Percentiles rank a stretch among this genome's conserved stretches.
phyloP scores from a whole-genome alignment of 148 eudicot species.

The Suaeda aralocaspica region DNA sequence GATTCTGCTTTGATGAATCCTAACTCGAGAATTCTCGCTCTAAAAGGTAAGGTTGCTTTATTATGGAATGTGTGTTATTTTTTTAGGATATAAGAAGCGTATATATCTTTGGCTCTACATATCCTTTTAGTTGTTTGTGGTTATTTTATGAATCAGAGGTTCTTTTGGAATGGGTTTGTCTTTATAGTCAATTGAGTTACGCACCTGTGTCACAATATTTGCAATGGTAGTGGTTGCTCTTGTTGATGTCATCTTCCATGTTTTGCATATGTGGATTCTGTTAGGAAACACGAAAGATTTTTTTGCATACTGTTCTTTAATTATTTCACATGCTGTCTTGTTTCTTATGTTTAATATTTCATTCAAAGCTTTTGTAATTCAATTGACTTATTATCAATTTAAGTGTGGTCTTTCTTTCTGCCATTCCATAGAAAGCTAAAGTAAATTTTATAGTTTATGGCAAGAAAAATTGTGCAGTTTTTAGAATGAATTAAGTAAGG shows the following conservation, averaged over 20 bases:
- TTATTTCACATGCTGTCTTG: too few relatives aligned
- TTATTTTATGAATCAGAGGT: background rate
- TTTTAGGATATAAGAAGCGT: background rate
- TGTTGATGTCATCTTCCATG: background rate
- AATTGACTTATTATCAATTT: too few relatives aligned
- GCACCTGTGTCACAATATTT: background rate
- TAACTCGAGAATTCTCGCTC: slow-evolving; percentile 70
- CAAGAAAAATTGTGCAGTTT: too few relatives aligned
- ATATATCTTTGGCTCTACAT: background rate
- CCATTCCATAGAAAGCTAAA: too few relatives aligned
- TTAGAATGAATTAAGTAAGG: too few relatives aligned
- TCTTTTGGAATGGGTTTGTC: background rate
- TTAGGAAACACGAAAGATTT: background rate
- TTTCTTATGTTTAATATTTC: background rate
- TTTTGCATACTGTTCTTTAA: background rate
- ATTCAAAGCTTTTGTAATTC: background rate
- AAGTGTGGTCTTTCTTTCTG: too few relatives aligned
- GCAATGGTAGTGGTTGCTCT: background rate
- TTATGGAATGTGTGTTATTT: too few relatives aligned
- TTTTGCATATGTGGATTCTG: too few relatives aligned
- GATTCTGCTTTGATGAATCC: slow-evolving; percentile 97
- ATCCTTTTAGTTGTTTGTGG: background rate
- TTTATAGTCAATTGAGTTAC: background rate
- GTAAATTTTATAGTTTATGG: background rate
- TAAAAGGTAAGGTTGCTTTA: slow-evolving; percentile 50